Percentiles rank a stretch among this genome's conserved stretches.
phyloP scores from a whole-genome alignment of 1,284 basidiomycete genomes.

The Paramarasmius palmivorus region DNA sequence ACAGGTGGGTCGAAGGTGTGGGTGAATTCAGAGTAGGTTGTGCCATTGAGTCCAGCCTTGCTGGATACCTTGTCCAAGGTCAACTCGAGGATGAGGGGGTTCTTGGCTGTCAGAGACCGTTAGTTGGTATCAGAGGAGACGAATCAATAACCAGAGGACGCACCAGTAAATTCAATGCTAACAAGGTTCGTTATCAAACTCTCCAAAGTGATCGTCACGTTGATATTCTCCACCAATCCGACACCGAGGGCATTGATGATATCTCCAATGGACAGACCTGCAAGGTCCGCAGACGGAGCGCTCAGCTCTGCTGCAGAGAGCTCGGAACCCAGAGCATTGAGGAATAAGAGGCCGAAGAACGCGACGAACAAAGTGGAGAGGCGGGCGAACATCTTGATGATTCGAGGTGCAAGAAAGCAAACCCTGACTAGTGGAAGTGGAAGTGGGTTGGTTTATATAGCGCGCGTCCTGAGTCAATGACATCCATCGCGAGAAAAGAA shows the following conservation, averaged over 20 bases:
- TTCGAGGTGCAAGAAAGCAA: too few relatives aligned
- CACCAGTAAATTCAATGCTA: constrained; percentile 20
- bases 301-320: constrained; percentile 3
- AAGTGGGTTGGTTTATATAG: too few relatives aligned
- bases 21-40: constrained; percentile 39
- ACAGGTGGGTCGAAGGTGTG: constrained; percentile 39
- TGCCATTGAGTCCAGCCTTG: constrained; percentile 41
- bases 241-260: constrained; percentile 36
- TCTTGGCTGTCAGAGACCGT: constrained; percentile 31
- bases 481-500: too few relatives aligned
- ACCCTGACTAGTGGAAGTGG: too few relatives aligned
- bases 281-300: constrained; percentile 10
- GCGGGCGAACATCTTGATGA: constrained; percentile 14
- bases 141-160: constrained; percentile 12
- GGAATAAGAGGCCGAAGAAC: constrained; percentile 20
- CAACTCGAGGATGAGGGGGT: constrained; percentile 43
- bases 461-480: too few relatives aligned
- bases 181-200: constrained; percentile 36
- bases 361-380: constrained; percentile 19
- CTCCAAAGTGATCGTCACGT: constrained; percentile 36
- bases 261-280: constrained; percentile 30
- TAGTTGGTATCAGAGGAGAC: neutral
- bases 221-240: constrained; percentile 37
- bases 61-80: constrained; percentile 40
- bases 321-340: constrained; percentile 21